Conservation (phyloP, 805 yeast species). For the Metschnikowia colocasiae region DNA sequence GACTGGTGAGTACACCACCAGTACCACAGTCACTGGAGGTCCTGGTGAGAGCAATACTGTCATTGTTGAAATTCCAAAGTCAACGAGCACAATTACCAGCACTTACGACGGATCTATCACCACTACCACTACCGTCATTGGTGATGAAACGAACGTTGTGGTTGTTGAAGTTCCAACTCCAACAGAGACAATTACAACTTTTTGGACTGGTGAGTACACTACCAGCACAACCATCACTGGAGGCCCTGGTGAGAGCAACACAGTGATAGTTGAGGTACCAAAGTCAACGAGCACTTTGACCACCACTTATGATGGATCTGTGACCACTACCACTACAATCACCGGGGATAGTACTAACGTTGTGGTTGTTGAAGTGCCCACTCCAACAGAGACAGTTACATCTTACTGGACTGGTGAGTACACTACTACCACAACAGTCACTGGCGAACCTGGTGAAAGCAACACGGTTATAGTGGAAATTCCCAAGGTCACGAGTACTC, state of each 20-base stretch:
- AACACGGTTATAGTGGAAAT: conserved; percentile 16
- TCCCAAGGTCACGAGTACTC: too few species aligned
- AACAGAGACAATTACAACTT: neutral
- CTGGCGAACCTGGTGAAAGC: conserved; percentile 16
- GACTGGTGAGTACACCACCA: conserved; percentile 5
- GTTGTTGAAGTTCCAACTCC: neutral
- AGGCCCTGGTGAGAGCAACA: neutral
- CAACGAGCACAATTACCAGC: conserved; percentile 8
- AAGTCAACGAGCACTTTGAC: too few species aligned
- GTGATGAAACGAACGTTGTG: neutral
- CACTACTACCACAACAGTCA: conserved; percentile 7
- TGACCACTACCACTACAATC: too few species aligned
- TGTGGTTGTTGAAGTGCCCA: conserved; percentile 4
- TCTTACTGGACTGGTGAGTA: too few species aligned
- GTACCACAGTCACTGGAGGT: conserved; percentile 5
- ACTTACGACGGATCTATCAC: too few species aligned
- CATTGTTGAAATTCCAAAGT: conserved; percentile 12
- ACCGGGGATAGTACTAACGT: too few species aligned
- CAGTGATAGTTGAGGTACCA: too few species aligned
- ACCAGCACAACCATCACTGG: neutral
- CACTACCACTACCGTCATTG: neutral
- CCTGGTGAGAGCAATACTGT: conserved; percentile 9
- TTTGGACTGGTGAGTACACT: neutral
- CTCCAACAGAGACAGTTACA: conserved; percentile 1
- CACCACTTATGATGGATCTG: too few species aligned